Conservation (phyloP, 78 protist species). For the Abeoforma whisleri region DNA sequence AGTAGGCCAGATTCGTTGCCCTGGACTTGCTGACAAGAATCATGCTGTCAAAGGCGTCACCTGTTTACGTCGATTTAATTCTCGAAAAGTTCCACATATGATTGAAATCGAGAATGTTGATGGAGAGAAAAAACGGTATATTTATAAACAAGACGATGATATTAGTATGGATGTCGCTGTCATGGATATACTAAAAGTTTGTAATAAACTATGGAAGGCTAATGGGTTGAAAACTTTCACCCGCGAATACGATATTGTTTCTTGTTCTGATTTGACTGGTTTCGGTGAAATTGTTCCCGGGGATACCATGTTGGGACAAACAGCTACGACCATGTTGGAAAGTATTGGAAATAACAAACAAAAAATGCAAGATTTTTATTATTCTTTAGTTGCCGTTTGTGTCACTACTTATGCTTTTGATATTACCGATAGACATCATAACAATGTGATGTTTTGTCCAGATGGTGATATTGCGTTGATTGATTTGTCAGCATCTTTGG, state of each 20-base stretch:
- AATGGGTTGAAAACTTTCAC: neutral
- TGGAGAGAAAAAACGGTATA: neutral
- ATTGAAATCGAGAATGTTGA: constrained; percentile 7
- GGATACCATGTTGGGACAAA: constrained; percentile 8
- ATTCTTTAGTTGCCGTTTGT: neutral
- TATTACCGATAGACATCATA: constrained; percentile 30
- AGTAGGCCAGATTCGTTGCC: too few relatives aligned
- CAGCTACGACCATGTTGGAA: constrained; percentile 1
- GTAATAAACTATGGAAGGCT: constrained; percentile 10
- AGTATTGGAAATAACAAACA: neutral
- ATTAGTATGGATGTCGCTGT: constrained; percentile 36
- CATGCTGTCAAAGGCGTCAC: neutral
- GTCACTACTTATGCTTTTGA: constrained; percentile 10
- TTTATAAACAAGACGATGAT: constrained; percentile 40
- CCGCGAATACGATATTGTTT: constrained; percentile 6
- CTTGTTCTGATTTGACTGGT: constrained; percentile 34
- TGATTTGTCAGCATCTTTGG: constrained; percentile 14
- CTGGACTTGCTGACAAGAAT: too few relatives aligned
- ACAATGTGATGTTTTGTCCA: constrained; percentile 28
- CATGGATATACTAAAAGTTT: neutral
- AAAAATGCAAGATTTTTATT: neutral
- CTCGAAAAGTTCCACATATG: constrained; percentile 41
- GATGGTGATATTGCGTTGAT: neutral
- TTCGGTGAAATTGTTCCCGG: constrained; percentile 38
- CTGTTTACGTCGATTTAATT: constrained; percentile 13